Evolutionary conservation across 306 rosid species (phyloP).

Genomic region (Dalbergia cochinchinensis): DNA sequence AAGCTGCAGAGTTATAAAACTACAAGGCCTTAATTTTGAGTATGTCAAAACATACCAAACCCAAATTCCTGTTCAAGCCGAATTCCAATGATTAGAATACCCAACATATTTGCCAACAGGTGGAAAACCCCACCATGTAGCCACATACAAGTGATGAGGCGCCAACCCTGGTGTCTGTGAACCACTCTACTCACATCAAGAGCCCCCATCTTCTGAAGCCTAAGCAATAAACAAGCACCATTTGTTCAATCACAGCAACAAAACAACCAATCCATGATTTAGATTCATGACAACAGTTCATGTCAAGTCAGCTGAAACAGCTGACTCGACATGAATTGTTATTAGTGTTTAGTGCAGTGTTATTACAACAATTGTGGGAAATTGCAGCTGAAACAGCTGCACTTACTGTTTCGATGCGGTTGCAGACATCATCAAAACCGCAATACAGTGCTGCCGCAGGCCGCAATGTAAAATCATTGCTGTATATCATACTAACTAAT

Average conservation of each 20-base stretch:
- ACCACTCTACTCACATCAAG: slow-evolving; percentile 79
- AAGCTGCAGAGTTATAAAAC: slow-evolving; percentile 26
- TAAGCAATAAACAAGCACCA: slow-evolving; percentile 49
- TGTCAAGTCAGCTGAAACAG: background rate
- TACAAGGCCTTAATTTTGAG: slow-evolving; percentile 29
- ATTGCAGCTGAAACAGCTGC: too few species aligned
- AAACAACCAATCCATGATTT: slow-evolving; percentile 37
- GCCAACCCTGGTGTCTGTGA: slow-evolving; percentile 85
- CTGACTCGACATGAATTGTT: too few species aligned
- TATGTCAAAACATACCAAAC: slow-evolving; percentile 66
- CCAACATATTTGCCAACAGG: slow-evolving; percentile 85
- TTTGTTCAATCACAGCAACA: slow-evolving; percentile 27
- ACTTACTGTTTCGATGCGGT: too few species aligned
- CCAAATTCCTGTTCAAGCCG: slow-evolving; percentile 99
- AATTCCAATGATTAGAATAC: slow-evolving; percentile 87
- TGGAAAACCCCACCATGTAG: slow-evolving; percentile 95
- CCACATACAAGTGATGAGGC: slow-evolving; percentile 89
- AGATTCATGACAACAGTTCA: slow-evolving; percentile 2
- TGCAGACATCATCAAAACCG: too few species aligned
- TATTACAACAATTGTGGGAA: too few species aligned
- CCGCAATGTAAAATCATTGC: too few species aligned
- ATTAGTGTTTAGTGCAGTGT: too few species aligned
- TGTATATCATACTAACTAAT: background rate
- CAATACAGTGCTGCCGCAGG: too few species aligned
- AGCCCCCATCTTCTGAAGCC: slow-evolving; percentile 94